phyloP scores from a whole-genome alignment of 1,139 yeast species.

The Pichia sp. region DNA sequence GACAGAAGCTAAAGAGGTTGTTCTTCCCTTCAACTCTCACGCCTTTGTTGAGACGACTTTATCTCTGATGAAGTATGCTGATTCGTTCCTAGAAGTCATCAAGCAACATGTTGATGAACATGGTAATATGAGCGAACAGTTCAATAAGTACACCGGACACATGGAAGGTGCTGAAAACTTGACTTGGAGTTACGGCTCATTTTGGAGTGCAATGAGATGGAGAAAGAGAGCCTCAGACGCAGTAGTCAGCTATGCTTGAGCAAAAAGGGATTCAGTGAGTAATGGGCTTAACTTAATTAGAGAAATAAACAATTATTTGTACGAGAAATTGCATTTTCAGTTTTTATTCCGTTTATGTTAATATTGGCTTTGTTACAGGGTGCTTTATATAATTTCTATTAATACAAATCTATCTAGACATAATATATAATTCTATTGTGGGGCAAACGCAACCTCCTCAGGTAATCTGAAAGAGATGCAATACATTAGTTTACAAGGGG shows the following conservation, averaged over 20 bases:
- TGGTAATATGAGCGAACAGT: conserved; percentile 89
- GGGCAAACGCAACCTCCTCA: conserved; percentile 62
- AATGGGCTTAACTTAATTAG: background rate
- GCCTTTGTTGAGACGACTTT: conserved; percentile 44
- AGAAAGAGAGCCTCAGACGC: conserved; percentile 38
- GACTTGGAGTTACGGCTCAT: conserved; percentile 89
- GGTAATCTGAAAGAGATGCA: conserved; percentile 83
- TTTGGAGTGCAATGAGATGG: conserved; percentile 69
- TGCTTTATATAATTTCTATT: background rate
- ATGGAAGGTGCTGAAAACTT: conserved; percentile 84
- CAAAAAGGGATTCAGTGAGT: too few species aligned
- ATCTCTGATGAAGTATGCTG: conserved; percentile 57
- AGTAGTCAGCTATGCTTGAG: too few species aligned
- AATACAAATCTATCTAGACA: background rate
- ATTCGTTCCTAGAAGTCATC: conserved; percentile 69
- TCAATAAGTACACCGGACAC: conserved; percentile 67
- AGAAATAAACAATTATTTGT: background rate
- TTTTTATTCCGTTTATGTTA: background rate
- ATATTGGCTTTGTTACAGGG: background rate
- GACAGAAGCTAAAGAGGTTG: conserved; percentile 21
- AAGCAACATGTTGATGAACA: conserved; percentile 64
- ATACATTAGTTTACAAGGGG: conserved; percentile 96
- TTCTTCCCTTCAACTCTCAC: conserved; percentile 42
- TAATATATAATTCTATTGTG: background rate
- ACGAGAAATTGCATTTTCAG: background rate